Base-by-base conservation (phyloP, 1,139 yeast genomes). In the Yarrowia galli region DNA sequence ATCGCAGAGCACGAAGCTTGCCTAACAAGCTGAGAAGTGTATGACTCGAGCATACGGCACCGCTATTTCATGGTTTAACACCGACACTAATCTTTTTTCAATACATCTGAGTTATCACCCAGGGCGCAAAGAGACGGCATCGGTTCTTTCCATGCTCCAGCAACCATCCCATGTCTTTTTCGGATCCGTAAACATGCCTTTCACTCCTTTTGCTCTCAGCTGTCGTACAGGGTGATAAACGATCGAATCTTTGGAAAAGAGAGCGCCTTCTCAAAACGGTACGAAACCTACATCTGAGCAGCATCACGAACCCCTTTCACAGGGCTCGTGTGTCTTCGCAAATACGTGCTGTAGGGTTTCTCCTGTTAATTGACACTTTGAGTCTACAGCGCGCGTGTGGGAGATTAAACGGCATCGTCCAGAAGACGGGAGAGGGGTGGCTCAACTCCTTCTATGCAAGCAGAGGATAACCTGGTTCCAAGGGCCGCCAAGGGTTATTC, bases 381-480 rank as follows among this genome's bases (percentile, higher is more conserved):
- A 51, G 58, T 20, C 58, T 35, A 51, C 56, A 20, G 20, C 2
- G 42, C 58, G 60, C 45, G 60, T 16, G n/a, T 18, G 18, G 58
- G 42, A 35, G 22, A 53, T 32, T 12, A 28, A 35, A 35, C 58
- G 58, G 58, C 60, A 22, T 53, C 45, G 16, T 49, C 56, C 56
- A 32, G 56, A 32, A 49, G 54, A 51, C 20, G 25, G 25, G 28
- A 35, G 58, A 36, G 18, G 60, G 40, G 25, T 22, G 25, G 25
- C 38, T 22, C 22, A 36, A 53, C 60, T 53, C 60, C 60, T 53
- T 53, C 60, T 22, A 53, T 53, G 60, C 60, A 53, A 53, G 22
- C 32, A 23, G 60, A 36, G 56, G 40, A 20, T 51, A 28, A 51
- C 12, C 38, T 16, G 28, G 53, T 45, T 16, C 13, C 48, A 5